Evolutionary conservation across 139 green algal genomes (phyloP), one percentile per base, ranked within the genome.

Genomic region (Chlamydomonas eustigma): DNA sequence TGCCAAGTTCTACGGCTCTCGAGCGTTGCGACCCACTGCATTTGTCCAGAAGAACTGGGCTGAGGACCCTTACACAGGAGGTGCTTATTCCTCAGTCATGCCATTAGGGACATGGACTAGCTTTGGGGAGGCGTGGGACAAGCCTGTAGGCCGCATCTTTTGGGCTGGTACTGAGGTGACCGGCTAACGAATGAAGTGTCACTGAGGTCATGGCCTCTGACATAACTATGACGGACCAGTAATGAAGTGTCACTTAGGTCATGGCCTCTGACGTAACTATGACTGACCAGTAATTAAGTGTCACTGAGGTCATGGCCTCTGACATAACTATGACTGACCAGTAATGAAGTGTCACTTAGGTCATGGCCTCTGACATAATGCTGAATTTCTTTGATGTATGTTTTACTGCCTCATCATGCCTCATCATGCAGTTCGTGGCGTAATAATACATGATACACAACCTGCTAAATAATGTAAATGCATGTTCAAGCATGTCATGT

Each of bases 41-140:
- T 68, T 68, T 28, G 22, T 68, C 52, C 22, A 35, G 12, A 68
- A 68, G 52, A 68, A 68, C 52, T 68, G 52, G 52, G 52, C 52
- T 8, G 52, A 68, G 52, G 52, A 68, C n/a, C 52, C 52, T 28
- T 68, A 37, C 18, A 68, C 52, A 37, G 52, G 52, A 25, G 52
- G 52, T 28, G 52, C 52, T 4, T 68, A 68, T 28, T 35, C 12
- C 52, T 68, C 52, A 35, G 52, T 68, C 6, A 68, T 68, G 52
- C 12, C 12, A 8, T 28, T 31, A 6, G 52, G 52, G 12, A 28
- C 4, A 4, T 68, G 52, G 52, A 68, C 52, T 37, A 31, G 8
- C 12, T 68, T 68, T 28, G 52, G 52, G 8, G 12, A 68, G 12
- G 52, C 52, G 12, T 68, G 52, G 52, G 52, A 33, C n/a, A 4